Percentiles rank a stretch among this genome's conserved stretches.
Conservation (phyloP, 1,284 basidiomycete genomes). For the Taiwanofungus camphoratus region DNA sequence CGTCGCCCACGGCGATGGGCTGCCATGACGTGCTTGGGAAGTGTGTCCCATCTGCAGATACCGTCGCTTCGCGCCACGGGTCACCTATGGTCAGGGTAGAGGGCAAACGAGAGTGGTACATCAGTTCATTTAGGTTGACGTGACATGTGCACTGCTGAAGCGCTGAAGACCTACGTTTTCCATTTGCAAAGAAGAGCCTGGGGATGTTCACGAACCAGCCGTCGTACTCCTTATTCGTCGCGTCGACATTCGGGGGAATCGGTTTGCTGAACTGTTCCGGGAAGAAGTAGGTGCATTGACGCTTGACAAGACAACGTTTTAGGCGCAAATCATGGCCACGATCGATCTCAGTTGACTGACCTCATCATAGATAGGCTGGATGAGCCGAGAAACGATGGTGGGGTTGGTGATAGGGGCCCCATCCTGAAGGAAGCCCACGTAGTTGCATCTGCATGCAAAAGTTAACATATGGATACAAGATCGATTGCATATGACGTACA, state of each 20-base stretch:
- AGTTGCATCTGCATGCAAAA: conserved; percentile 46
- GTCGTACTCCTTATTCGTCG: conserved; percentile 44
- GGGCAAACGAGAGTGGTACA: not conserved
- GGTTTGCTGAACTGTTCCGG: conserved; percentile 42
- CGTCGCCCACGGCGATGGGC: conserved; percentile 51
- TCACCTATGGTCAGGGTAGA: conserved; percentile 35
- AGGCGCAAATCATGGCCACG: not conserved
- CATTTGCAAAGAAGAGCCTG: conserved; percentile 65
- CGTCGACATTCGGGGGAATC: conserved; percentile 30
- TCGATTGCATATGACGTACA: conserved; percentile 29
- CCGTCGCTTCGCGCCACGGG: conserved; percentile 67
- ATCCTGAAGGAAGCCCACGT: conserved; percentile 60
- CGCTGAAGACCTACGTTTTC: conserved; percentile 26
- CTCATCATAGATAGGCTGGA: conserved; percentile 52
- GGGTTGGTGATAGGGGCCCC: conserved; percentile 47
- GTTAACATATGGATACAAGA: not conserved
- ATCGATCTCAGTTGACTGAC: conserved; percentile 27
- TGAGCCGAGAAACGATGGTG: conserved; percentile 51
- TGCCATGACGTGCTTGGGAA: conserved; percentile 44
- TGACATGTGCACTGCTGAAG: not conserved
- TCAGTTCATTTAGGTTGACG: not conserved
- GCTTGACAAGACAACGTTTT: conserved; percentile 28
- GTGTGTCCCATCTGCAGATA: conserved; percentile 48
- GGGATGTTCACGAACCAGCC: conserved; percentile 58
- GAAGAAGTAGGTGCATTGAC: conserved; percentile 60